Conservation (phyloP, 805 yeast species). For the Myxozyma monticola region DNA sequence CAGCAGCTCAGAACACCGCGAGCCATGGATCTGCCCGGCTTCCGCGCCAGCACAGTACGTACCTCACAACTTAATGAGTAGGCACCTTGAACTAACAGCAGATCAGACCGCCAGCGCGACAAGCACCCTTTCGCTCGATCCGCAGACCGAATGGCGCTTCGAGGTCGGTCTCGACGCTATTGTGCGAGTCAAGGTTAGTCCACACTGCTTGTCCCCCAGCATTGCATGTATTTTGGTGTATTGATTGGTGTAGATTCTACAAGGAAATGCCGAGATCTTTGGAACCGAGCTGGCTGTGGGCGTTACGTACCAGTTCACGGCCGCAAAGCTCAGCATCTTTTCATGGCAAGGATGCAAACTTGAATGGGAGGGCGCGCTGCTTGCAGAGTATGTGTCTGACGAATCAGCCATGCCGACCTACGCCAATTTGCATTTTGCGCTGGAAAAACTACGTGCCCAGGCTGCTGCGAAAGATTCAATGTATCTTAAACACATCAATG, state of each 20-base stretch:
- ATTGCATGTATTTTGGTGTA: not conserved
- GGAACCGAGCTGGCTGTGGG: constrained; percentile 89
- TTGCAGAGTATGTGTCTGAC: constrained; percentile 63
- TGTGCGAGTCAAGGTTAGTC: constrained; percentile 50
- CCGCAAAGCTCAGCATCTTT: constrained; percentile 55
- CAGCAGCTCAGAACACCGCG: too few species aligned
- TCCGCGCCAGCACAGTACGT: constrained; percentile 1
- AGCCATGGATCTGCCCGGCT: constrained; percentile 17
- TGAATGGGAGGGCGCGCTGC: constrained; percentile 44
- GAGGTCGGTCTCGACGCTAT: constrained; percentile 59
- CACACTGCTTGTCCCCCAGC: not conserved
- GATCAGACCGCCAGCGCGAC: too few species aligned
- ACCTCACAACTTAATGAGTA: too few species aligned
- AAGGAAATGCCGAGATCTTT: constrained; percentile 83
- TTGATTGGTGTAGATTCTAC: constrained; percentile 38
- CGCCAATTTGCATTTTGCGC: constrained; percentile 69
- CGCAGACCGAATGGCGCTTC: constrained; percentile 69
- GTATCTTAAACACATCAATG: constrained; percentile 2
- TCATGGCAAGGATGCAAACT: constrained; percentile 68
- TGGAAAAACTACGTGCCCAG: constrained; percentile 55
- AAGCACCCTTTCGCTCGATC: too few species aligned
- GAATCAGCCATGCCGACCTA: constrained; percentile 67
- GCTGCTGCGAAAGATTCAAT: constrained; percentile 23
- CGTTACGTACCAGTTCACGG: constrained; percentile 57
- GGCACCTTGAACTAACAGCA: too few species aligned